These are phyloP conservation scores for Whalleya microplaca DNA, from an alignment of 2,329 filamentous ascomycete species.

Conservation along the genomic window DNA sequence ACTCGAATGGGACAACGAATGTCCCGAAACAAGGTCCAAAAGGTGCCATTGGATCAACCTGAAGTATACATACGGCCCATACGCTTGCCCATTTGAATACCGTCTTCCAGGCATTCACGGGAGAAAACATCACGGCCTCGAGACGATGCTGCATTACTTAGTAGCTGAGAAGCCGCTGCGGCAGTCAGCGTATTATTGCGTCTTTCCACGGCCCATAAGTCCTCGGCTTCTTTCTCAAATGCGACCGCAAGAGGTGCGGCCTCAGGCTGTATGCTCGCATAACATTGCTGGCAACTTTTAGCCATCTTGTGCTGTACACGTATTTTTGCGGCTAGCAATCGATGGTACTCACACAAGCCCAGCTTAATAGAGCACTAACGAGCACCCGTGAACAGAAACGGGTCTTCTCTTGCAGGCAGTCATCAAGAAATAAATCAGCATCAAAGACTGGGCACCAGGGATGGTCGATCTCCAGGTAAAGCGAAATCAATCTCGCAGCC, in stretches of 20 bases:
- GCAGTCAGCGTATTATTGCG: slow-evolving; percentile 22
- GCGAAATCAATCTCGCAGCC: slow-evolving; percentile 17
- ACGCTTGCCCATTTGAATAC: slow-evolving; percentile 23
- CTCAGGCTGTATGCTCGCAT: slow-evolving; percentile 21
- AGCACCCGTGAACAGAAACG: slow-evolving; percentile 25
- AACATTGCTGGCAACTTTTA: slow-evolving; percentile 15
- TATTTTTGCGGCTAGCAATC: too few species aligned
- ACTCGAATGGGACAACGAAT: neutral
- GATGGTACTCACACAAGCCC: slow-evolving; percentile 21
- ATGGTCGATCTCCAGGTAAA: slow-evolving; percentile 24
- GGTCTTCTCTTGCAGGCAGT: slow-evolving; percentile 12
- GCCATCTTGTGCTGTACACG: too few species aligned
- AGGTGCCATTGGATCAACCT: too few species aligned
- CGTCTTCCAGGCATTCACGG: slow-evolving; percentile 19
- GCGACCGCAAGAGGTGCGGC: slow-evolving; percentile 5
- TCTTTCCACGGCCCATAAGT: slow-evolving; percentile 23
- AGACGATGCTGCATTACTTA: slow-evolving; percentile 18
- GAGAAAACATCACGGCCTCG: slow-evolving; percentile 24
- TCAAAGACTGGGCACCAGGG: slow-evolving; percentile 26
- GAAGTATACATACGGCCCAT: slow-evolving; percentile 25
- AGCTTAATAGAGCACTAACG: slow-evolving; percentile 20
- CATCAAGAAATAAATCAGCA: slow-evolving; percentile 25
- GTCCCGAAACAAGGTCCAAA: neutral
- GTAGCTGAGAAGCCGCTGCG: slow-evolving; percentile 20
- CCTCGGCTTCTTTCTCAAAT: slow-evolving; percentile 23